Base-by-base conservation (phyloP, 305 asterid species). In the Ruellia speciosa region DNA sequence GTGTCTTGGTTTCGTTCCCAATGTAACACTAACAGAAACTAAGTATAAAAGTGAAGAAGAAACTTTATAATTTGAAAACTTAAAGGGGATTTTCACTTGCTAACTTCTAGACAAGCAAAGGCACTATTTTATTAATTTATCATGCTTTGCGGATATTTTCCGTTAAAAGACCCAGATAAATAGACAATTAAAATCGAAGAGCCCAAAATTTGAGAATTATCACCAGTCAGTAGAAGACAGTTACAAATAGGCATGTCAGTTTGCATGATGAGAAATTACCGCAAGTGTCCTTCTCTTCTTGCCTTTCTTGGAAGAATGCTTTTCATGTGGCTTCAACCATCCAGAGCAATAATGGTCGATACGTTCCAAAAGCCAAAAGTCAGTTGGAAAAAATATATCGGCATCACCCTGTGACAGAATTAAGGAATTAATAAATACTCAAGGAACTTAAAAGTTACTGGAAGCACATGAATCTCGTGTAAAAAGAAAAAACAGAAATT, bases 301-400 rank as follows among this genome's bases (percentile, higher is more conserved):
- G 73, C 97, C 97, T 65, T 70, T 75, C 74, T 80, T 83, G 40
- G 78, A 60, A 51, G 85, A 64, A 54, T 66, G 64, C 11, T 77
- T 73, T 18, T 78, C 71, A 6, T 66, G 75, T 52, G 75, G 77
- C 67, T 74, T 81, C 69, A 75, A 58, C 84, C 84, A 79, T 69
- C 94, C 96, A 45, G 97, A 88, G 69, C 97, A 86, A 67, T 79
- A 73, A 72, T 92, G 99, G 70, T 92, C 99, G 41, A 92, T 79
- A 24, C 70, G 72, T 76, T 92, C 97, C 68, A 92, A 72, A 67
- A 92, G 88, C 83, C 77, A 83, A 80, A 93, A 93, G 64, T 93
- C 94, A 15, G 97, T 93, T 14, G 99, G 96, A 56, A 93, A 93
- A 77, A 93, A 93, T 75, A 93, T 88, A 72, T 88, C 96, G 34